Percentiles rank a stretch among this genome's conserved stretches.
These are phyloP conservation scores for Knoxia roxburghii DNA, from an alignment of 257 asterid species.

Conservation along the genomic window DNA sequence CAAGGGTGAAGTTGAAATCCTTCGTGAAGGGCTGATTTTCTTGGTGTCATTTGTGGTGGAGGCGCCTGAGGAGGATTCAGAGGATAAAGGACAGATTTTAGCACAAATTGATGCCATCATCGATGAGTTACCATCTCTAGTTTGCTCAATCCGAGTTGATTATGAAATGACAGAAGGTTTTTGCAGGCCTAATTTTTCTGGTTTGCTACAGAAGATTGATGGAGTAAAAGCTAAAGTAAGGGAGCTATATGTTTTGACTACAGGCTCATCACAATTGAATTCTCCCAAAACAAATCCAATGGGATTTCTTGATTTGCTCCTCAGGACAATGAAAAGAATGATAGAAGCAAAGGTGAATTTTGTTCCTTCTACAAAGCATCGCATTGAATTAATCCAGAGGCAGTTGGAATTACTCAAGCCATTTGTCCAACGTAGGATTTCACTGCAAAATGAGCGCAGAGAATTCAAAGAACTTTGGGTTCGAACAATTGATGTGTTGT, in stretches of 20 bases:
- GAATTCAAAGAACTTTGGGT: too few species aligned
- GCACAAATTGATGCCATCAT: neutral
- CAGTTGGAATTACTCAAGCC: neutral
- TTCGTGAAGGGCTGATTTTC: neutral
- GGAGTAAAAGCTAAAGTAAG: neutral
- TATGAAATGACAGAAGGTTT: too few species aligned
- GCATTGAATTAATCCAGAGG: neutral
- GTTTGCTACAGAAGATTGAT: neutral
- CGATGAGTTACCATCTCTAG: neutral
- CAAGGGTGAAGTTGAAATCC: neutral
- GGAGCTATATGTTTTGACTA: neutral
- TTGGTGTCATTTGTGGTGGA: neutral
- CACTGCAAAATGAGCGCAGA: too few species aligned
- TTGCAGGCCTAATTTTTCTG: too few species aligned
- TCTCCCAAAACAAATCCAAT: conserved; percentile 8
- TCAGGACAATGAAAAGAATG: neutral
- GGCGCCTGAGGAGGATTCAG: neutral
- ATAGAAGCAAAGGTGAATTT: neutral
- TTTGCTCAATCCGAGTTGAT: too few species aligned
- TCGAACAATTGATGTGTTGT: too few species aligned
- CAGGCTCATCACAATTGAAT: neutral
- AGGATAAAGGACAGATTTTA: neutral
- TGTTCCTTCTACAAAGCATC: neutral
- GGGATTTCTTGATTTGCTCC: neutral
- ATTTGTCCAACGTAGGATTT: neutral